Evolutionary conservation across 2,329 filamentous ascomycete species (phyloP).

Genomic region (Phialocephala sp.): DNA sequence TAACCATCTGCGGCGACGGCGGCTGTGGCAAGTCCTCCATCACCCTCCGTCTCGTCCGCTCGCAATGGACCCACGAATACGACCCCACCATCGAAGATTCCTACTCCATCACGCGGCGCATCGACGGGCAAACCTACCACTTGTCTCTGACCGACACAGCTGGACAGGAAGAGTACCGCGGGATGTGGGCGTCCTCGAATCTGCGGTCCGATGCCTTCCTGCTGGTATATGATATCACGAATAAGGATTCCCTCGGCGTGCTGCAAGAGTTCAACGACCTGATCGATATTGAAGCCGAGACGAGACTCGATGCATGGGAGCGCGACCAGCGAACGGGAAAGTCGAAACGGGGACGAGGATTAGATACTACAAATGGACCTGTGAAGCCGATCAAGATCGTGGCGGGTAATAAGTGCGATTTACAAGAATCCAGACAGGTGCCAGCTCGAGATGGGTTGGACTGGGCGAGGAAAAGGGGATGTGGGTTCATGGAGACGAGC

Average conservation of each 20-base stretch:
- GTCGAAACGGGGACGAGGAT: conserved; percentile 14
- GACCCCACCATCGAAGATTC: conserved; percentile 84
- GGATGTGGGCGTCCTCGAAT: conserved; percentile 83
- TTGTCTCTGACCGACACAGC: conserved; percentile 82
- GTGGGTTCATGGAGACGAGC: conserved; percentile 90
- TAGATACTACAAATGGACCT: conserved; percentile 31
- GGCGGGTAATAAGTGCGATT: conserved; percentile 85
- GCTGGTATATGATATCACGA: conserved; percentile 87
- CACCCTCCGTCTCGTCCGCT: conserved; percentile 80
- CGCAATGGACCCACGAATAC: conserved; percentile 84
- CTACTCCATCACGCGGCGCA: conserved; percentile 79
- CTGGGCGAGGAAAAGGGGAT: conserved; percentile 74
- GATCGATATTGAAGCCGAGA: conserved; percentile 83
- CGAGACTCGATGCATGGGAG: conserved; percentile 54
- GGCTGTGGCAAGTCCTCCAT: conserved; percentile 87
- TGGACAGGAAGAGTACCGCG: conserved; percentile 88
- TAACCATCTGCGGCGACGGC: conserved; percentile 86
- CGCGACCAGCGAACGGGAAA: conserved; percentile 16
- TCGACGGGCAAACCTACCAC: conserved; percentile 80
- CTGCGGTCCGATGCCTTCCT: conserved; percentile 82
- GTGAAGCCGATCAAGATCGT: conserved; percentile 75
- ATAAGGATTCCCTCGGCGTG: conserved; percentile 68
- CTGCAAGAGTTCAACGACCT: conserved; percentile 82
- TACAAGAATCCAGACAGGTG: conserved; percentile 72
- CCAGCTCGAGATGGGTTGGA: conserved; percentile 74